A percentile compares a stretch with the other conserved stretches of the same genome.
phyloP scores from a whole-genome alignment of 2,329 filamentous ascomycete species.

The Trichoderma atroviride region DNA sequence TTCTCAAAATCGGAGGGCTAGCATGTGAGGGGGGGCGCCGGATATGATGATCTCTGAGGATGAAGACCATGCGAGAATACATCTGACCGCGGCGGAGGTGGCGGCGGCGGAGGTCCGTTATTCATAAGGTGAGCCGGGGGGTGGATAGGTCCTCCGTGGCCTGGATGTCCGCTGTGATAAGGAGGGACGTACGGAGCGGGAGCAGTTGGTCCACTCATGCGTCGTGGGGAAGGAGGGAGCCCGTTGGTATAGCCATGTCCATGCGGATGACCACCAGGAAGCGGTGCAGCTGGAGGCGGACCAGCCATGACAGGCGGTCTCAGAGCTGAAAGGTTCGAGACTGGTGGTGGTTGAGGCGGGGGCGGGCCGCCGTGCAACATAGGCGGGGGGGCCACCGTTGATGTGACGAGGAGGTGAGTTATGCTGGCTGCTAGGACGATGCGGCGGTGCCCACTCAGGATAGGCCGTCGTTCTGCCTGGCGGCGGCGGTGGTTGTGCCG shows the following conservation, averaged over 20 bases:
- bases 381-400: constrained; percentile 50
- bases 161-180: constrained; percentile 37
- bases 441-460: constrained; percentile 50
- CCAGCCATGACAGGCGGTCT: constrained; percentile 53
- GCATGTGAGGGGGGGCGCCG: constrained; percentile 43
- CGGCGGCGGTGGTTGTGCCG: constrained; percentile 29
- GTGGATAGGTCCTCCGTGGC: constrained; percentile 29
- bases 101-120: constrained; percentile 40
- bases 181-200: constrained; percentile 47
- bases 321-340: constrained; percentile 48
- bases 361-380: constrained; percentile 38
- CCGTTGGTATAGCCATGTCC: constrained; percentile 46
- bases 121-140: constrained; percentile 38
- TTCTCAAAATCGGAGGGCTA: constrained; percentile 51
- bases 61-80: constrained; percentile 47
- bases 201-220: constrained; percentile 47
- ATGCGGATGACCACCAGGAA: constrained; percentile 46
- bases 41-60: constrained; percentile 46
- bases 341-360: constrained; percentile 29
- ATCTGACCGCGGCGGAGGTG: constrained; percentile 35
- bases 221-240: constrained; percentile 53
- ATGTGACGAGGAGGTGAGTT: constrained; percentile 52
- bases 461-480: constrained; percentile 35
- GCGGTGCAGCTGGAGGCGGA: constrained; percentile 46
- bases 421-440: constrained; percentile 52